Evolutionary conservation across 108 stramenopile species (phyloP), one percentile per base, ranked within the genome.

Genomic region (Craspedostauros australis): DNA sequence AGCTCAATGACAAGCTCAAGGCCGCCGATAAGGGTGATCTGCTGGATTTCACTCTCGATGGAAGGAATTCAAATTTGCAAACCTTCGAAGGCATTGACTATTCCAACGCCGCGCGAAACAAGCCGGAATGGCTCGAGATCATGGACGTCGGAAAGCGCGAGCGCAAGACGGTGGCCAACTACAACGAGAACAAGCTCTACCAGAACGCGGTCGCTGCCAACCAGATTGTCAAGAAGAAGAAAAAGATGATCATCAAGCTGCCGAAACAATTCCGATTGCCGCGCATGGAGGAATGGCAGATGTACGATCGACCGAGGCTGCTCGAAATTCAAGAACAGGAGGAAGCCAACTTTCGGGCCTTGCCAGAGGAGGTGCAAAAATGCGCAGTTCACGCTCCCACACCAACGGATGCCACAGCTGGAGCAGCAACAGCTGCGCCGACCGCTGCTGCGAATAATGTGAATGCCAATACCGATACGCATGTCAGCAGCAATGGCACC

Each of bases 21-120:
- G 75, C 77, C 18, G 95, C 92, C n/a, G 94, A 95, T 40, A 96
- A 96, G 72, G 96, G 95, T 30, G 95, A 96, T 57, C 68, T 96
- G 44, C 75, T 95, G 22, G 96, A 96, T 65, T 96, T 96, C 79
- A 93, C 91, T 55, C 63, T 97, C n/a, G 98, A 97, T 54, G 95
- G 93, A 0, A 77, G 77, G 28, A 70, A 83, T 21, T 71, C 66
- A 1, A 62, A 66, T 20, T 67, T 88, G 47, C 96, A 96, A 64
- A 89, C 86, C 5, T 97, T 95, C 61, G 98, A 99, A 66, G 98
- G 97, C 39, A 85, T 94, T 20, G 96, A 98, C 68, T 98, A 96
- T 75, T 83, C 83, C 2, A 72, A 64, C 19, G 51, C 52, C 12
- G 80, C 80, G 1, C 82, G 77, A 31, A 67, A 70, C 21, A 72